Percentiles rank a stretch among this genome's conserved stretches.
These are phyloP conservation scores for Clavulina sp. DNA, from an alignment of 768 basidiomycete species.

Conservation along the genomic window DNA sequence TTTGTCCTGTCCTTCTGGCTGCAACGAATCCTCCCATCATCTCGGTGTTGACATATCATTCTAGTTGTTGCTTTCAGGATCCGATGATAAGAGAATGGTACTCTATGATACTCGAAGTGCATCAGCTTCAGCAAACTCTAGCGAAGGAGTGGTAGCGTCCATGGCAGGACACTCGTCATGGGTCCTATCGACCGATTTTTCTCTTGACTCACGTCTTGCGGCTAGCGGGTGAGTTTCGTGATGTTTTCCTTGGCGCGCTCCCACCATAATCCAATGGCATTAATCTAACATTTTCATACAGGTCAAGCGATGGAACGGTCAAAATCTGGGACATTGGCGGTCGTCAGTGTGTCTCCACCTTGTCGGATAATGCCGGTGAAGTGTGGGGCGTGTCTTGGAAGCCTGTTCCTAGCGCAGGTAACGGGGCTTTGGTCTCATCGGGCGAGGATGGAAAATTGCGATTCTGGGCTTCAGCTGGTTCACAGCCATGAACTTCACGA, in stretches of 20 bases:
- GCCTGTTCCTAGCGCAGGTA: slow-evolving; percentile 28
- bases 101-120: slow-evolving; percentile 77
- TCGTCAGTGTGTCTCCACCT: slow-evolving; percentile 55
- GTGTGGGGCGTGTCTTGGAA: slow-evolving; percentile 77
- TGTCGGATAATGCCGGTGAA: slow-evolving; percentile 52
- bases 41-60: neutral
- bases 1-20: slow-evolving; percentile 17
- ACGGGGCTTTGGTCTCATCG: slow-evolving; percentile 55
- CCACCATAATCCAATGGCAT: neutral
- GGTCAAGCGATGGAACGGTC: slow-evolving; percentile 71
- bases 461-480: slow-evolving; percentile 49
- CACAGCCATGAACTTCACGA: neutral
- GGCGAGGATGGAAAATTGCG: slow-evolving; percentile 57
- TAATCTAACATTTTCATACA: slow-evolving; percentile 15
- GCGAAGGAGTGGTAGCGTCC: slow-evolving; percentile 66
- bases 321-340: slow-evolving; percentile 77
- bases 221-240: slow-evolving; percentile 51
- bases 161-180: slow-evolving; percentile 81
- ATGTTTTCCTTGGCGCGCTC: neutral
- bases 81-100: slow-evolving; percentile 83
- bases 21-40: neutral
- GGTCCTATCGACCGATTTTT: slow-evolving; percentile 70
- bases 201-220: slow-evolving; percentile 62
- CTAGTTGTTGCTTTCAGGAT: slow-evolving; percentile 74
- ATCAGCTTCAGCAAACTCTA: slow-evolving; percentile 31